phyloP scores from a whole-genome alignment of 2,329 filamentous ascomycete genomes.

The Rhexocercosporidium sp. region DNA sequence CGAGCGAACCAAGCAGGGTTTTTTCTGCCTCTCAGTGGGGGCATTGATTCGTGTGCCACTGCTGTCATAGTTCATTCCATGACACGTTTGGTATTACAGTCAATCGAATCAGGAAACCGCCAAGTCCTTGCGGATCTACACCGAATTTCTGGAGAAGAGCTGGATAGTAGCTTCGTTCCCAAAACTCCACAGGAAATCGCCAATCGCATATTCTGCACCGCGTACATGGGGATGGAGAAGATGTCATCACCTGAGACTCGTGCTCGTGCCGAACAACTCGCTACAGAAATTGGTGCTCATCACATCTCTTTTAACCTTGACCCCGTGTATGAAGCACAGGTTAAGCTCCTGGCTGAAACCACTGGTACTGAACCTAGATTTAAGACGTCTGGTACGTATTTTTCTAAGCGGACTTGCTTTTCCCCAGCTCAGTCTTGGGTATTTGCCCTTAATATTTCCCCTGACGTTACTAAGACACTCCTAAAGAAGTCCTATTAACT shows the following conservation, averaged over 20 bases:
- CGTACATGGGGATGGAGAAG: conserved; percentile 69
- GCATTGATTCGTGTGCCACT: conserved; percentile 65
- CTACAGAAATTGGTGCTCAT: conserved; percentile 68
- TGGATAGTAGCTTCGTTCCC: conserved; percentile 48
- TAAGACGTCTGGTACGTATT: conserved; percentile 45
- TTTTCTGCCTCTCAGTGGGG: conserved; percentile 62
- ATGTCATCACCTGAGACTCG: conserved; percentile 57
- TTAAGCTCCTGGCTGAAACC: conserved; percentile 60
- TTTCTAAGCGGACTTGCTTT: no score
- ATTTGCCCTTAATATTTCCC: background rate
- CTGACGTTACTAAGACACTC: background rate
- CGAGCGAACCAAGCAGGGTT: conserved; percentile 51
- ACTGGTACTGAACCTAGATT: conserved; percentile 66
- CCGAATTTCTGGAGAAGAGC: conserved; percentile 56
- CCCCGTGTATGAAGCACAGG: conserved; percentile 20
- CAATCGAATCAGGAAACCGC: conserved; percentile 50
- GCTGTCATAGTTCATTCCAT: conserved; percentile 47
- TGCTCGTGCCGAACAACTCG: conserved; percentile 65
- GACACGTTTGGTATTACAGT: conserved; percentile 61
- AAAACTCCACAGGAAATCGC: conserved; percentile 59
- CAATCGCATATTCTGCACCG: conserved; percentile 63
- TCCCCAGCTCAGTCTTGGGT: background rate
- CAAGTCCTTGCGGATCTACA: conserved; percentile 57
- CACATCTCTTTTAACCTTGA: conserved; percentile 70
- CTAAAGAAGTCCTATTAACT: background rate